Base-by-base conservation (phyloP, 192 early-diverging fungal species). In the Backusella australiensis region DNA sequence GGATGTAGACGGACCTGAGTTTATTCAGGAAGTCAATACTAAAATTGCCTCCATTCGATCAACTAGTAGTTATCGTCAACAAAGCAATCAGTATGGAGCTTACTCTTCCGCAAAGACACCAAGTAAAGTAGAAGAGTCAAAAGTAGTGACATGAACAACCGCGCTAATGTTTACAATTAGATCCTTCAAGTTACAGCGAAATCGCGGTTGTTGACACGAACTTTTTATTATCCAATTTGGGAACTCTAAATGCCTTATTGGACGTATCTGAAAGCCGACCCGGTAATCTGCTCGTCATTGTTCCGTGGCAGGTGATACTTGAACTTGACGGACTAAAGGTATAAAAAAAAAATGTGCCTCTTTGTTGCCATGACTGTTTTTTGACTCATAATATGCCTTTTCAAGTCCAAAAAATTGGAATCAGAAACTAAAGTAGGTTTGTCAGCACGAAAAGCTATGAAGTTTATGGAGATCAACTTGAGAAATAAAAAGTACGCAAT, bases 261-360 rank as follows among this genome's bases (percentile, higher is more conserved):
- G 49, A 63, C 4, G 23, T 52, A 42, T 69, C 76, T 6, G 38
- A 69, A 49, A 15, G 35, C 19, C 32, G 53, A 32, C 65, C 29
- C 4, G 76, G 52, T n/a, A 75, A 49, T 4, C 4, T 88, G 6
- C n/a, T 85, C 7, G 74, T 89, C 17, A 80, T 90, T 9, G 39
- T 90, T 17, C 89, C 89, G 7, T 90, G 89, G 89, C 74, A 86
- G 4, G 89, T 90, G 7, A 76, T 90, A 17, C 79, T 82, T 63
- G 89, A 90, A 77, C 56, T 90, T 8, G 89, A 90, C 69, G 83
- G 85, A 11, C 70, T 90, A 34, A 90, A 90, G 63, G 75, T 77
- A n/a, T n/a, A 29, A 1, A 8, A 53, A 65, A 14, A 68, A 4
- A 14, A 3, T 0, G 32, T 32, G 32, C 34, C 1, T n/a, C n/a